Base-by-base conservation (phyloP, 495 filamentous ascomycete genomes). In the Bombardia bombarda region DNA sequence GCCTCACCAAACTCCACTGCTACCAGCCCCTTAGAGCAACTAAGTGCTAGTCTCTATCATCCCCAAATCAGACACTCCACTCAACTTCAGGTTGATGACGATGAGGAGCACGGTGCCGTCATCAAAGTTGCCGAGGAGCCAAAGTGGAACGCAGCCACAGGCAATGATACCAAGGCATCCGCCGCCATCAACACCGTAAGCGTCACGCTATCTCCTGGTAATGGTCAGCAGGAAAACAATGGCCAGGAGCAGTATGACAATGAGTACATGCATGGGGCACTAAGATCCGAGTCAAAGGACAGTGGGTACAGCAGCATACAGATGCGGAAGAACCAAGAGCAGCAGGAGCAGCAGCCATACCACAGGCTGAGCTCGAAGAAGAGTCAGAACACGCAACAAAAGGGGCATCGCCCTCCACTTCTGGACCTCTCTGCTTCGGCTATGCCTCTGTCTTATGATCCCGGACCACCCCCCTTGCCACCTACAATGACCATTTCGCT, bases 101-200 rank as follows among this genome's bases (percentile, higher is more conserved):
- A 41, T 45, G 18, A 45, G 43, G 26, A 38, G 34, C 33, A 43
- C 48, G 40, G 38, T 45, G 7, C 28, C 40, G 25, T 4, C 35
- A 13, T 20, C 24, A 12, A 28, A 26, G 25, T 31, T 32, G 25
- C n/a, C n/a, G n/a, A n/a, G n/a, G 16, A 28, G 26, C 26, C 26
- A 8, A 7, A 3, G 9, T 10, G 9, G 9, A 7, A 10, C 1
- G 26, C 26, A 13, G 26, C 26, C 26, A 10, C 9, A 8, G 26
- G 13, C 26, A 28, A 28, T 13, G 9, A 28, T 28, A 8, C 13
- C 26, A 8, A 28, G 26, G 26, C 26, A 2, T 28, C 13, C 26
- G n/a, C n/a, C n/a, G n/a, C n/a, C 26, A 28, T 2, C 26, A 28
- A 28, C 26, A 28, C 9, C 26, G 10, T 5, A 5, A 26, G 10